These are phyloP conservation scores for Suillus variegatus DNA, from an alignment of 768 basidiomycete species.

Conservation along the genomic window DNA sequence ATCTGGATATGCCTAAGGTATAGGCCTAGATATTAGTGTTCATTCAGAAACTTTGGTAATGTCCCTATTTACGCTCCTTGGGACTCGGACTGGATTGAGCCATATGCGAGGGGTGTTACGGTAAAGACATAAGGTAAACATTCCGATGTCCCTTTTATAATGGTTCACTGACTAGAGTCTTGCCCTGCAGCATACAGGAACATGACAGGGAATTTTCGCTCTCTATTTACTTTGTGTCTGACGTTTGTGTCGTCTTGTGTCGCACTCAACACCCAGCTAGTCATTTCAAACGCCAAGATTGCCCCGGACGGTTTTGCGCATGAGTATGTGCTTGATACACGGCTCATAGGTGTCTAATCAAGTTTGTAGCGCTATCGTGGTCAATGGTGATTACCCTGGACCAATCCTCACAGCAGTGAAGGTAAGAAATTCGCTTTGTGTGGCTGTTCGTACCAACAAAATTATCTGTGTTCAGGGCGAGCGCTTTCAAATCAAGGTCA, in stretches of 20 bases:
- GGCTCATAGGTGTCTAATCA: neutral
- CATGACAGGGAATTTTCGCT: neutral
- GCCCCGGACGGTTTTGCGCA: slow-evolving; percentile 30
- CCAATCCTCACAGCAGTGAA: slow-evolving; percentile 39
- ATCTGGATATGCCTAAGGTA: neutral
- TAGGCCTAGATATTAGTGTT: neutral
- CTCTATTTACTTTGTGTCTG: neutral
- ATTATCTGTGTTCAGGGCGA: slow-evolving; percentile 28
- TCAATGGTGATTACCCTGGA: slow-evolving; percentile 41
- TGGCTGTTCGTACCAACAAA: neutral
- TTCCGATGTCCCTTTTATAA: neutral
- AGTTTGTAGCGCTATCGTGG: slow-evolving; percentile 30
- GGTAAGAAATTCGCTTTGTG: slow-evolving; percentile 1
- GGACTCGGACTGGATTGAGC: neutral
- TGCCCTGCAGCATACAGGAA: neutral
- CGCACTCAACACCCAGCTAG: slow-evolving; percentile 21
- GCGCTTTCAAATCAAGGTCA: slow-evolving; percentile 35
- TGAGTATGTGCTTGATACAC: neutral
- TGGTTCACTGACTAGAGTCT: neutral
- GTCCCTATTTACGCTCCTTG: too few relatives aligned
- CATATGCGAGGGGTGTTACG: neutral
- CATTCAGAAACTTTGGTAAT: neutral
- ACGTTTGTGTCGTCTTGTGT: slow-evolving; percentile 13
- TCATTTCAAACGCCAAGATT: slow-evolving; percentile 27
- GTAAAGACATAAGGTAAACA: neutral